Conservation (phyloP, 106 monocot genomes). For the Amphibolis antarctica region DNA sequence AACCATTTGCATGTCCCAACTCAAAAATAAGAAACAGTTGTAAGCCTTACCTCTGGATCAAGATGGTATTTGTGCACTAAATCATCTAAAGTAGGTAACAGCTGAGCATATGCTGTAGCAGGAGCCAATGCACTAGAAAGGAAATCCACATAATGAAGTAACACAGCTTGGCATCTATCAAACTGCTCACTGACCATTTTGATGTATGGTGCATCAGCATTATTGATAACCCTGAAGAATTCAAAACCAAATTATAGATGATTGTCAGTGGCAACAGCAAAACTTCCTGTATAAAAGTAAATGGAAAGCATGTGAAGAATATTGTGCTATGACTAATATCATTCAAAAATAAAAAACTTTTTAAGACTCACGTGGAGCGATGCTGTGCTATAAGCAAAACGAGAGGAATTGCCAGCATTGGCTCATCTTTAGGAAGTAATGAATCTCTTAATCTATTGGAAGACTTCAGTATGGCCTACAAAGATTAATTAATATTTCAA, state of each 20-base stretch:
- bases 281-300: not conserved
- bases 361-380: constrained; percentile 68
- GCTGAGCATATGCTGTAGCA: constrained; percentile 45
- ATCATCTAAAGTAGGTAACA: constrained; percentile 72
- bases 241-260: not conserved
- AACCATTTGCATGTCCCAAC: not conserved
- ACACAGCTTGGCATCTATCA: constrained; percentile 92
- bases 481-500: not conserved
- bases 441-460: constrained; percentile 86
- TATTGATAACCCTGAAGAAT: constrained; percentile 60
- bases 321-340: not conserved
- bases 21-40: not conserved
- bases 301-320: not conserved
- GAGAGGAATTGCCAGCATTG: constrained; percentile 87
- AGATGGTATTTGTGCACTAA: constrained; percentile 84
- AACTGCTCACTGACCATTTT: constrained; percentile 99
- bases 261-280: not conserved
- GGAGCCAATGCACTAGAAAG: constrained; percentile 70
- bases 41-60: constrained; percentile 75
- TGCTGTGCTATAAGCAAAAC: constrained; percentile 84
- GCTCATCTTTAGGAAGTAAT: constrained; percentile 83
- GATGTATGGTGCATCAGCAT: constrained; percentile 76
- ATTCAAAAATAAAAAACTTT: no score
- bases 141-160: constrained; percentile 97
- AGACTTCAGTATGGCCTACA: constrained; percentile 74